These are phyloP conservation scores for Annulohypoxylon maeteangense DNA, from an alignment of 495 filamentous ascomycete genomes.

Conservation along the genomic window DNA sequence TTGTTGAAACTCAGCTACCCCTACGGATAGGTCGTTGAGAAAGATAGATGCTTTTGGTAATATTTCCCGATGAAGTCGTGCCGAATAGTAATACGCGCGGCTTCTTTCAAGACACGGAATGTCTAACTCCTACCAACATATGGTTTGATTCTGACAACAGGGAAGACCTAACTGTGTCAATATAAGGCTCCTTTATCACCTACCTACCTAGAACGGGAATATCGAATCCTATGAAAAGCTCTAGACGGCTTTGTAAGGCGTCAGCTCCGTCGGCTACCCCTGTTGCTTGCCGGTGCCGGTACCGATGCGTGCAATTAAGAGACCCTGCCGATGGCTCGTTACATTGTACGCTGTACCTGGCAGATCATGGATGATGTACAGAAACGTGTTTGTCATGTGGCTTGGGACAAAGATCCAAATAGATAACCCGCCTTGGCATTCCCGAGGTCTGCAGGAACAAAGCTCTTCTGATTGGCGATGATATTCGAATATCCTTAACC, in stretches of 20 bases:
- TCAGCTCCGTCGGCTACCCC: slow-evolving; percentile 20
- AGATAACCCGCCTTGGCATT: slow-evolving; percentile 18
- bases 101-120: neutral
- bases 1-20: neutral
- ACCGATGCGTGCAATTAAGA: neutral
- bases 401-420: slow-evolving; percentile 1
- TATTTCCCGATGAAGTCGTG: neutral
- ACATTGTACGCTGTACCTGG: slow-evolving; percentile 27
- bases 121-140: neutral
- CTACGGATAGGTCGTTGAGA: neutral
- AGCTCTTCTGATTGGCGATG: neutral
- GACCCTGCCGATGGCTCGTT: slow-evolving; percentile 27
- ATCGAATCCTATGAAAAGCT: slow-evolving; percentile 5
- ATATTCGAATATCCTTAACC: neutral
- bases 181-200: slow-evolving; percentile 25
- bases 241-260: slow-evolving; percentile 10
- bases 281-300: neutral
- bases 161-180: neutral
- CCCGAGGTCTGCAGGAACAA: slow-evolving; percentile 3
- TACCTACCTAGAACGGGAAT: slow-evolving; percentile 18
- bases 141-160: neutral
- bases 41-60: slow-evolving; percentile 1
- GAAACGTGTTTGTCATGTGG: slow-evolving; percentile 5
- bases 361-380: slow-evolving; percentile 24
- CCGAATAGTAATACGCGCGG: neutral